These are phyloP conservation scores for Mycena haematopus DNA, from an alignment of 768 basidiomycete species.

Conservation along the genomic window DNA sequence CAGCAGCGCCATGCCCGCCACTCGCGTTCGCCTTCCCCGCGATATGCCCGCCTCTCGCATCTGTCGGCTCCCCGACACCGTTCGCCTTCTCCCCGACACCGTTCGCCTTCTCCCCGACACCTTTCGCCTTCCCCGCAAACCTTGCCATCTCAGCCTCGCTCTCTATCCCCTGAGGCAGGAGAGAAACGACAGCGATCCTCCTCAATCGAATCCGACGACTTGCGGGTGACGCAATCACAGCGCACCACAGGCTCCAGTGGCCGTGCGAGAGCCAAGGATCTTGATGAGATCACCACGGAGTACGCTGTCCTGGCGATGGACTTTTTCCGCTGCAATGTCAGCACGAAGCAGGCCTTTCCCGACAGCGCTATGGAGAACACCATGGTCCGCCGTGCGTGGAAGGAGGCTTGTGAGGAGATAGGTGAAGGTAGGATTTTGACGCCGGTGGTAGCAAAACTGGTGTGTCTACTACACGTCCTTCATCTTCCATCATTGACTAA, in stretches of 20 bases:
- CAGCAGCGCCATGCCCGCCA: not conserved
- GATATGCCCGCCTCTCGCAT: too few species aligned
- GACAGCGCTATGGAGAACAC: not conserved
- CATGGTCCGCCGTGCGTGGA: slow-evolving; percentile 13
- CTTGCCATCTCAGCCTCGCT: not conserved
- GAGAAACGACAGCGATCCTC: not conserved
- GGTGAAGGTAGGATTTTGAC: not conserved
- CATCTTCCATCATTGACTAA: not conserved
- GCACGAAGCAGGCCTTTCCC: slow-evolving; percentile 13
- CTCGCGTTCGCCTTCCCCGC: not conserved
- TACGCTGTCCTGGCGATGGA: slow-evolving; percentile 13
- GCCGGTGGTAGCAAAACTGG: slow-evolving; percentile 20
- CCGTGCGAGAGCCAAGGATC: slow-evolving; percentile 28
- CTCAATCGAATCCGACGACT: not conserved
- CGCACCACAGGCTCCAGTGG: not conserved
- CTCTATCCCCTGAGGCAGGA: not conserved
- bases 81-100: too few species aligned
- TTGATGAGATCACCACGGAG: slow-evolving; percentile 19
- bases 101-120: too few species aligned
- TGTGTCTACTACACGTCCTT: not conserved
- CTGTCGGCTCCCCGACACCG: too few species aligned
- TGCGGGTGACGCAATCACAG: not conserved
- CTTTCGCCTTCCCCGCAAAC: too few species aligned
- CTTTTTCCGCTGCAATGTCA: slow-evolving; percentile 10
- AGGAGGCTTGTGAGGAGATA: not conserved